Evolutionary conservation across 148 eudicot genomes (phyloP).

Genomic region (Silene uniflora): DNA sequence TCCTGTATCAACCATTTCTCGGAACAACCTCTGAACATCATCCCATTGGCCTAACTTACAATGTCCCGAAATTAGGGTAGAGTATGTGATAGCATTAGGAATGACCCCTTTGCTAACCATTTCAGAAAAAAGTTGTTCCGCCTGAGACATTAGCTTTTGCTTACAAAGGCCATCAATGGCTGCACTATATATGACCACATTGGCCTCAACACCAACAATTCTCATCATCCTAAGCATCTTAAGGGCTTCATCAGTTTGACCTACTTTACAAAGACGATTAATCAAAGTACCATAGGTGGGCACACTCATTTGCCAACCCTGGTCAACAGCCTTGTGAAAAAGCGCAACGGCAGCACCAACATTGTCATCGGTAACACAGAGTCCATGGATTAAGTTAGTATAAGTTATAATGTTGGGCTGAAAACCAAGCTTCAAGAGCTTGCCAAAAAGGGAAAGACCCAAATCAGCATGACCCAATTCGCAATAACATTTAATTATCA

Average conservation of each 20-base stretch:
- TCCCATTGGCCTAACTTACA: no score
- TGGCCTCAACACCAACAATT: constrained; percentile 19
- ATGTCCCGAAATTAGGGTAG: no score
- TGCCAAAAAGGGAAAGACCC: constrained; percentile 23
- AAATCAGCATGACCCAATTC: constrained; percentile 7
- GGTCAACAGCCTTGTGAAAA: constrained; percentile 8
- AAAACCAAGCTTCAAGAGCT: constrained; percentile 21
- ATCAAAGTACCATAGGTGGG: constrained; percentile 9
- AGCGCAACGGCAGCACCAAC: constrained; percentile 4
- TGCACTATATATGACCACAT: constrained; percentile 28
- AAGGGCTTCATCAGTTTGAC: constrained; percentile 6
- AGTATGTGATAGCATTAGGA: not conserved
- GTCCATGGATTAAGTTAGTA: constrained; percentile 13
- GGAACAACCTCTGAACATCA: no score
- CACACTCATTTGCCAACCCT: not conserved
- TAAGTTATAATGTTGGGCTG: constrained; percentile 16
- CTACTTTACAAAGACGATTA: constrained; percentile 12
- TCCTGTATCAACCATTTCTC: no score
- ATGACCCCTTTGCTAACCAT: constrained; percentile 25
- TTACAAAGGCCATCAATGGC: constrained; percentile 38
- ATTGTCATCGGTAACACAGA: not conserved
- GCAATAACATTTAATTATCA: constrained; percentile 19
- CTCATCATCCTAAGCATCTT: constrained; percentile 15
- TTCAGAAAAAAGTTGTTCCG: constrained; percentile 24
- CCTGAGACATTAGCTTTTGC: constrained; percentile 24